Evolutionary conservation across 2,329 filamentous ascomycete genomes (phyloP), one percentile per base, ranked within the genome.

Genomic region (Colletotrichum sojae): DNA sequence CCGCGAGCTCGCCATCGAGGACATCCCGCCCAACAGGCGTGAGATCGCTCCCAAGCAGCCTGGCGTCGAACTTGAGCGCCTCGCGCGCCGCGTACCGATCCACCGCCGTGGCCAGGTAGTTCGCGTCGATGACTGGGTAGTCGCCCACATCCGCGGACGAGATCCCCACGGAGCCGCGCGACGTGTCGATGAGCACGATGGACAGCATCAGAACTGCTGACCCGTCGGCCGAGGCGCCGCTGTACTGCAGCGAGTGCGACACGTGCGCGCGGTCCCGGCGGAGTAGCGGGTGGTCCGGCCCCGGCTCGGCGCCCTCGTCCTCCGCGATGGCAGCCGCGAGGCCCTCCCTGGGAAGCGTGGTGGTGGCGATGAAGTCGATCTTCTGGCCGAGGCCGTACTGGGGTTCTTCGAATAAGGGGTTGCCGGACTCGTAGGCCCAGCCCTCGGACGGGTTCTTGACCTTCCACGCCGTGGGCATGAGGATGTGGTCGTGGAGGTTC

Each of bases 401-500:
- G 0, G 78, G 77, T 53, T 78, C 71, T 0, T 68, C 72, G 62
- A 81, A 82, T 4, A 79, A 62, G 3, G 79, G 76, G 20, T 62
- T 56, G 2, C 22, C 43, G 0, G 81, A 78, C 5, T 78, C 79
- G 4, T 79, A 67, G 1, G 76, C 73, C 69, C 73, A 76, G 2
- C 79, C 81, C 1, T 75, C 74, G 9, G 74, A 75, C 15, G 77
- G 76, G 46, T 81, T 71, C 36, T 76, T 74, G 5, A 83, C 31
- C 22, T 76, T 62, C 75, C 76, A 78, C 27, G 74, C 71, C 15
- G 77, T 74, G 36, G 71, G 65, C 68, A 75, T 71, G 63, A 74
- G 92, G 92, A 75, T 60, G 52, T 78, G 75, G 71, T 86, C 85
- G 73, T 84, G 81, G 2, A 86, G 77, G 61, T 86, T 86, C 73